These are phyloP conservation scores for Penicillium psychrosexuale DNA, from an alignment of 2,329 filamentous ascomycete species.

Conservation along the genomic window DNA sequence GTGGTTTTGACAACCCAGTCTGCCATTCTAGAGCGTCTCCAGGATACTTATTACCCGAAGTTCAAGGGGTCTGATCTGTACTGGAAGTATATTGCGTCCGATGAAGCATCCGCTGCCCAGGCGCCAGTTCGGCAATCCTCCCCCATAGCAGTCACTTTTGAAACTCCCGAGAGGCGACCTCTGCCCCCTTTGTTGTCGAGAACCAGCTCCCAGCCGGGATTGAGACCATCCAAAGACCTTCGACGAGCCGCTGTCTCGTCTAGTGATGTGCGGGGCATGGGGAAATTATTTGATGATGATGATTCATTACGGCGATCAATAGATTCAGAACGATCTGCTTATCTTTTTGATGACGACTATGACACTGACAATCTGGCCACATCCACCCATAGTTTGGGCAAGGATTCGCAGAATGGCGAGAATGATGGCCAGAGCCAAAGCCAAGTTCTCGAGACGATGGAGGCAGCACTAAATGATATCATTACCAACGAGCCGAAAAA, in stretches of 20 bases:
- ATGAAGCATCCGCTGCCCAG: conserved; percentile 55
- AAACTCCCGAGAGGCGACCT: conserved; percentile 37
- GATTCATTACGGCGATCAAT: conserved; percentile 62
- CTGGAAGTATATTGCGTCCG: conserved; percentile 91
- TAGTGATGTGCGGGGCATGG: conserved; percentile 54
- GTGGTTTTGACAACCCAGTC: conserved; percentile 81
- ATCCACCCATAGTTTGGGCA: conserved; percentile 77
- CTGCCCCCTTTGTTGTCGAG: conserved; percentile 47
- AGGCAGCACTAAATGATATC: conserved; percentile 86
- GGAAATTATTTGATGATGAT: conserved; percentile 45
- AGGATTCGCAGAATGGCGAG: conserved; percentile 59
- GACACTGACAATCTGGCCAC: conserved; percentile 67
- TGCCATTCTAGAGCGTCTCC: conserved; percentile 77
- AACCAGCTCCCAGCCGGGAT: conserved; percentile 47
- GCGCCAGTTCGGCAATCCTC: conserved; percentile 18
- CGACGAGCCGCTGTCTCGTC: conserved; percentile 60
- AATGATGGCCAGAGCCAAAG: conserved; percentile 66
- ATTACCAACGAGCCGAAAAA: conserved; percentile 69
- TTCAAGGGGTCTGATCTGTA: conserved; percentile 94
- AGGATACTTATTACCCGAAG: conserved; percentile 71
- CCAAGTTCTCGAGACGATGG: conserved; percentile 85
- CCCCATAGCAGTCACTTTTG: conserved; percentile 18
- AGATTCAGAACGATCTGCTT: conserved; percentile 59
- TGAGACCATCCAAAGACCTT: conserved; percentile 50
- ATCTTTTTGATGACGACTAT: conserved; percentile 78